Evolutionary conservation across 495 filamentous ascomycete species (phyloP), one percentile per base, ranked within the genome.

Genomic region (Hypoxylon perforatum): DNA sequence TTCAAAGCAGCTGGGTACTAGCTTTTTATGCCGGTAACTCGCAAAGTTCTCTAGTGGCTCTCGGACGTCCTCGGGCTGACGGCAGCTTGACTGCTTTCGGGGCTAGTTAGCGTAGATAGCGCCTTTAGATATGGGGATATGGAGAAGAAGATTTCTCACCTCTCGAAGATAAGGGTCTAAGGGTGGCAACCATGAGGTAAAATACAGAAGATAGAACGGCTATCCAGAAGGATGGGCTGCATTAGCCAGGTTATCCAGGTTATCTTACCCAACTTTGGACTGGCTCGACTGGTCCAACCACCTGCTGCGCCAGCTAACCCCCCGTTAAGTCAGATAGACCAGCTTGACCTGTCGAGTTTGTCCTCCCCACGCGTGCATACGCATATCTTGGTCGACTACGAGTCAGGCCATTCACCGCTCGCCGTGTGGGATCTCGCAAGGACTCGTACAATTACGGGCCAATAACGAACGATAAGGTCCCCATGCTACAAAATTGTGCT

Each of bases 361-460:
- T 60, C 6, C 35, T 67, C 47, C 47, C 53, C 58, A 63, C 25
- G 45, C 15, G 1, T 23, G 22, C 19, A 49, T 49, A 47, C 14
- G 46, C 18, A 19, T 7, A 25, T 63, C 42, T n/a, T 49, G 39
- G 19, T 39, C 44, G 28, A 22, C 41, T 33, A 45, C 65, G 49
- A 69, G 65, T 69, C 65, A 69, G 66, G 22, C 60, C 60, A 69
- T 64, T 64, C 66, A 69, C 65, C 59, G 55, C 60, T 46, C 47
- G 18, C 23, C 47, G 23, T 35, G 54, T 28, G 36, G 23, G 60
- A 50, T 48, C 48, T 54, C 57, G 44, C 48, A 60, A 55, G 63
- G 51, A 30, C 54, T 46, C 15, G 22, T 47, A 11, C 28, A 21
- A 21, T 25, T 17, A n/a, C 35, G 30, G 39, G 25, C 66, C 56